Base-by-base conservation (phyloP, 2,329 filamentous ascomycete genomes). In the Penicillium sp. region DNA sequence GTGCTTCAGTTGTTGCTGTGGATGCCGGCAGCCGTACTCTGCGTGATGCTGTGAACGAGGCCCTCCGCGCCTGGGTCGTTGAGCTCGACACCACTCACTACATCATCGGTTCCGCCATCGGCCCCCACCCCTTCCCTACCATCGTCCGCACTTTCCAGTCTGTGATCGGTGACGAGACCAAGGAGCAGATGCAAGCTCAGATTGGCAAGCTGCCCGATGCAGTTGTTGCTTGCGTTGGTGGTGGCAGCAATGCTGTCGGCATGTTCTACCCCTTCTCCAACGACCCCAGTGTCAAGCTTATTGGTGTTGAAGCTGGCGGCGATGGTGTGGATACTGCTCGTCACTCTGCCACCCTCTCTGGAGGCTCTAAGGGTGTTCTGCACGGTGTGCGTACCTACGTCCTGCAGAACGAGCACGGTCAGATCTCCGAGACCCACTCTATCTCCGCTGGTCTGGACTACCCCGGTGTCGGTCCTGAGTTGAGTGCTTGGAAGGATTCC, bases 221-320 rank as follows among this genome's bases (percentile, higher is more conserved):
- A 1, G 92, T 99, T 18, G 91, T 99, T 13, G 94, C 94, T 8
- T 99, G 94, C 67, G 94, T 99, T 10, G 94, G 94, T 49, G 94
- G 94, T 61, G 94, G 94, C 52, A 92, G 87, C 71, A 99, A 99
- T 70, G 94, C 94, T 2, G 87, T 89, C 3, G 94, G 94, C 76
- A 99, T 97, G 92, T 99, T 99, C 79, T 95, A 93, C 75, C 94
- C 94, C 46, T 99, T 99, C 77, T 82, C 88, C 57, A 85, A 91
- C 34, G 93, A 99, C 65, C 82, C 82, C 0, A 86, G 81, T 54
- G 94, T 99, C 54, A 91, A 92, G 76, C 83, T 97, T 3, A 80
- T 97, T 10, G 94, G 94, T 59, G 92, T 99, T 2, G 94, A 99
- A 78, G 94, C 94, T 10, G 94, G 91, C 32, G 94, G 94, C 55